Evolutionary conservation across 2,329 filamentous ascomycete species (phyloP).

Genomic region (Cladosporium cucumerinum): DNA sequence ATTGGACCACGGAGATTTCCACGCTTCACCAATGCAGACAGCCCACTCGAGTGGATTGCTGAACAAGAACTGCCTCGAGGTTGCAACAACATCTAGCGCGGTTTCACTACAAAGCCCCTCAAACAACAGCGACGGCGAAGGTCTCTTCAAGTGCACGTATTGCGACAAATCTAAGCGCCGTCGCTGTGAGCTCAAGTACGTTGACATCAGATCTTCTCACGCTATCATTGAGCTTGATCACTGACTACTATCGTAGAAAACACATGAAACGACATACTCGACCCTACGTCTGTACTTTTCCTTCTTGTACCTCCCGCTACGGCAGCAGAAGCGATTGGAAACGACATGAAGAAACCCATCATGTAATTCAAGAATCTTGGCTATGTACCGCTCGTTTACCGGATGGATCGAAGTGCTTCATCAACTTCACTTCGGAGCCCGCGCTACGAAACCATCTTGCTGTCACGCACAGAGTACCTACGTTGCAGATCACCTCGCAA

Average conservation of each 20-base stretch:
- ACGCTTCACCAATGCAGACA: background rate
- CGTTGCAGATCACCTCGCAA: background rate
- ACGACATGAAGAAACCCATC: conserved; percentile 78
- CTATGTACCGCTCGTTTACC: conserved; percentile 55
- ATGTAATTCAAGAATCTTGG: conserved; percentile 69
- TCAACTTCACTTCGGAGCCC: conserved; percentile 78
- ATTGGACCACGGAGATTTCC: background rate
- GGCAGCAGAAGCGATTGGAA: conserved; percentile 97
- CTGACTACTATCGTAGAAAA: conserved; percentile 57
- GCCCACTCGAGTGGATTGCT: background rate
- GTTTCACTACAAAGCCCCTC: background rate
- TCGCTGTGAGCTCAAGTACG: background rate
- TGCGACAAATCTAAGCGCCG: background rate
- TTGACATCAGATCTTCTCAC: background rate
- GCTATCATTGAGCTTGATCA: background rate
- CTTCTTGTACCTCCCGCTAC: conserved; percentile 66
- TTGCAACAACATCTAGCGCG: background rate
- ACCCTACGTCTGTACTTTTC: conserved; percentile 78
- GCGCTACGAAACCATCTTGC: conserved; percentile 57
- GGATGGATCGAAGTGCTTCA: conserved; percentile 49
- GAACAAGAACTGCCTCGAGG: background rate
- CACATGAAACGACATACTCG: conserved; percentile 77
- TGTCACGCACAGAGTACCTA: background rate
- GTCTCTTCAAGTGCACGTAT: background rate
- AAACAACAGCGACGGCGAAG: background rate